Conservation (phyloP, 2,329 filamentous ascomycete genomes). For the Chlorencoelia australis region DNA sequence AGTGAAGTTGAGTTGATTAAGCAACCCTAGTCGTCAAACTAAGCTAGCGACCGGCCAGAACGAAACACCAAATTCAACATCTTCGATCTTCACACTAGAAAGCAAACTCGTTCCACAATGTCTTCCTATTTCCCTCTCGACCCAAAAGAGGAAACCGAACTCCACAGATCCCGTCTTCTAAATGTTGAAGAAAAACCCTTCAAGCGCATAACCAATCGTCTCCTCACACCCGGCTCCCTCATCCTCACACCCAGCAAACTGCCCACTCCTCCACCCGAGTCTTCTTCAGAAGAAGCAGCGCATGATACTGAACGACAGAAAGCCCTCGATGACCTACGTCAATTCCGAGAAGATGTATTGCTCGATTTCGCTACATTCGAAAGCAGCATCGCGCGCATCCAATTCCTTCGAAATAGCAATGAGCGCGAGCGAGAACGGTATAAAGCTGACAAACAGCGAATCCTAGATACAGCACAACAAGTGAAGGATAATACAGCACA, state of each 20-base stretch:
- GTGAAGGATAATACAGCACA: conserved; percentile 67
- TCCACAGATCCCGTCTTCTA: conserved; percentile 79
- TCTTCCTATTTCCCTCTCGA: conserved; percentile 57
- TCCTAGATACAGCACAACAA: conserved; percentile 65
- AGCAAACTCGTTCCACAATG: too few relatives aligned
- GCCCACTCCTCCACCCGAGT: conserved; percentile 58
- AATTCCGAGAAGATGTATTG: conserved; percentile 72
- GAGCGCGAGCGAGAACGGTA: conserved; percentile 75
- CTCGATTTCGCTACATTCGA: conserved; percentile 87
- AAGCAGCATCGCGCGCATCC: conserved; percentile 75
- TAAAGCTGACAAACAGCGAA: conserved; percentile 66
- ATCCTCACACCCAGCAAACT: conserved; percentile 45
- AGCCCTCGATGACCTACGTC: conserved; percentile 45
- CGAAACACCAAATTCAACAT: not conserved
- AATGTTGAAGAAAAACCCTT: conserved; percentile 90
- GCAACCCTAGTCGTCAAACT: too few relatives aligned
- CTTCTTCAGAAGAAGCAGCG: conserved; percentile 31
- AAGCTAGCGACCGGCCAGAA: too few relatives aligned
- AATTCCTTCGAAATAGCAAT: conserved; percentile 79
- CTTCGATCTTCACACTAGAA: not conserved
- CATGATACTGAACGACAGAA: conserved; percentile 38
- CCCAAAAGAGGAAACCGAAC: conserved; percentile 67
- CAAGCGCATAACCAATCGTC: conserved; percentile 74
- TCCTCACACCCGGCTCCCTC: conserved; percentile 59
- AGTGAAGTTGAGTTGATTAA: not conserved